Percentiles rank a stretch among this genome's conserved stretches.
Evolutionary conservation across 805 yeast genomes (phyloP).

Genomic region (Tetrapisispora namnaoensis): DNA sequence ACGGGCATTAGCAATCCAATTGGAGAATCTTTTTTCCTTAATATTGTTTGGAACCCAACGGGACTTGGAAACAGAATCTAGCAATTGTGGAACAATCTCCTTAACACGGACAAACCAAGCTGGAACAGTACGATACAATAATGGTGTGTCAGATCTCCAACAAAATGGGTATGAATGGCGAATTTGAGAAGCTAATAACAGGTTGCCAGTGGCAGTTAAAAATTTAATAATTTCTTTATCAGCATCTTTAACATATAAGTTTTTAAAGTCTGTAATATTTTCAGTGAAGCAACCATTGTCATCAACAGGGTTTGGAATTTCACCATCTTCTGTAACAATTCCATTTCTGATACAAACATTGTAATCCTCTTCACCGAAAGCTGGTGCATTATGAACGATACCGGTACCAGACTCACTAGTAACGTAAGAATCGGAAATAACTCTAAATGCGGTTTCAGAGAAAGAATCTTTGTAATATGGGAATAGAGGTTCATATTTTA

Average conservation of each 20-base stretch:
- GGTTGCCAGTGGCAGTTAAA: constrained; percentile 65
- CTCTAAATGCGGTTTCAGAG: constrained; percentile 71
- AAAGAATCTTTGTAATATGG: constrained; percentile 69
- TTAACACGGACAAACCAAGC: constrained; percentile 95
- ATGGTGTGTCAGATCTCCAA: constrained; percentile 99
- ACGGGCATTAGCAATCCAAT: constrained; percentile 98
- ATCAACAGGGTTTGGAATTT: constrained; percentile 92
- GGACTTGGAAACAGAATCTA: constrained; percentile 73
- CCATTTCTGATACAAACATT: constrained; percentile 69
- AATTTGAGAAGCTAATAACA: constrained; percentile 71
- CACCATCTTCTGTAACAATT: constrained; percentile 53
- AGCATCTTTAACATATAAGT: constrained; percentile 89
- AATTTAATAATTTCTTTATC: constrained; percentile 83
- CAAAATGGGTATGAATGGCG: constrained; percentile 98
- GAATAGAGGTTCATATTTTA: constrained; percentile 74
- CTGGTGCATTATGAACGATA: constrained; percentile 96
- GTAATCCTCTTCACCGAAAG: constrained; percentile 98
- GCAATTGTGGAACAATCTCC: constrained; percentile 81
- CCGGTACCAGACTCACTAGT: constrained; percentile 97
- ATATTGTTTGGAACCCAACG: constrained; percentile 90
- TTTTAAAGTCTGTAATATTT: constrained; percentile 66
- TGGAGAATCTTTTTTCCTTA: constrained; percentile 90
- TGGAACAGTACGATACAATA: constrained; percentile 91
- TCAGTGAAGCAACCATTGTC: constrained; percentile 78
- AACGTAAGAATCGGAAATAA: constrained; percentile 75